phyloP scores from a whole-genome alignment of 306 rosid species.

The Chamaecrista fasciculata region DNA sequence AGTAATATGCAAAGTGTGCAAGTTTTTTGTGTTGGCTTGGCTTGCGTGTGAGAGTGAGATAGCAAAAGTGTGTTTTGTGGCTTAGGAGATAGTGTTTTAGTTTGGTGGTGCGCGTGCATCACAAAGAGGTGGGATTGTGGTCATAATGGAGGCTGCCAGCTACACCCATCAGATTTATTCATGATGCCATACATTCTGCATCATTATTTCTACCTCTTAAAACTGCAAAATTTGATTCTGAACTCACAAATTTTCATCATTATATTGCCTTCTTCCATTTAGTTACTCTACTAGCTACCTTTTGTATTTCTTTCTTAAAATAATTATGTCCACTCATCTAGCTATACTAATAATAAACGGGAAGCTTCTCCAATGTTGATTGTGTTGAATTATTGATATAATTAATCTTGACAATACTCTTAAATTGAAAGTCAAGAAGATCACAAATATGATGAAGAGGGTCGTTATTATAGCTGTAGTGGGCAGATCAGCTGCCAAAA shows the following conservation, averaged over 20 bases:
- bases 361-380: conserved; percentile 47
- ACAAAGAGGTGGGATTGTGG: conserved; percentile 43
- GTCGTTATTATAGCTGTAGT: conserved; percentile 39
- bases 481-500: conserved; percentile 29
- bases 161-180: conserved; percentile 76
- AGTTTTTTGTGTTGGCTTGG: conserved; percentile 28
- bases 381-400: conserved; percentile 50
- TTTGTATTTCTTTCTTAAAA: conserved; percentile 1
- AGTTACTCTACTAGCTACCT: conserved; percentile 19
- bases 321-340: conserved; percentile 19
- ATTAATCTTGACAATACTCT: conserved; percentile 59
- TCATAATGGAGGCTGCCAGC: conserved; percentile 62
- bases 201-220: conserved; percentile 57
- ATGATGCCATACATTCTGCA: conserved; percentile 70
- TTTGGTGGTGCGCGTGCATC: conserved; percentile 98
- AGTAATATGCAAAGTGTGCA: conserved; percentile 5
- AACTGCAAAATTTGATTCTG: conserved; percentile 50
- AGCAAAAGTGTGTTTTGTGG: conserved; percentile 38
- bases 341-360: conserved; percentile 19
- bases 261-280: conserved; percentile 36
- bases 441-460: conserved; percentile 34
- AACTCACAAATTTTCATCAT: conserved; percentile 72
- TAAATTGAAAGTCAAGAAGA: conserved; percentile 74
- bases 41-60: conserved; percentile 38
- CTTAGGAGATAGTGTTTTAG: conserved; percentile 58